Evolutionary conservation across 768 basidiomycete genomes (phyloP).

Genomic region (Trametes sanguinea): DNA sequence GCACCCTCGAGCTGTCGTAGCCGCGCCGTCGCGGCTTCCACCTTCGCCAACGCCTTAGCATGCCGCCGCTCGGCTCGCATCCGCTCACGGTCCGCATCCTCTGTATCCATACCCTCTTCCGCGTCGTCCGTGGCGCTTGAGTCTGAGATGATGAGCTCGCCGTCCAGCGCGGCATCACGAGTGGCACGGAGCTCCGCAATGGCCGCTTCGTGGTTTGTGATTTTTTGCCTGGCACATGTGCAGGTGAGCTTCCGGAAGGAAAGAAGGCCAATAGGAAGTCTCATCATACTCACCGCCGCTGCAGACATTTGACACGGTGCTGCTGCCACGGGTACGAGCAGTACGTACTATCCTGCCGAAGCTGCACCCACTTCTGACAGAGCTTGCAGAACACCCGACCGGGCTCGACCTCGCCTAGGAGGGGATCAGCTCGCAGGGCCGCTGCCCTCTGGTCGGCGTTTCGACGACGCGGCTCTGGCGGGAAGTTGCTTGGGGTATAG

Average conservation of each 20-base stretch:
- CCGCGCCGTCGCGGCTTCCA: slow-evolving; percentile 21
- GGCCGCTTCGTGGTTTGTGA: slow-evolving; percentile 56
- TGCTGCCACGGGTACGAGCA: slow-evolving; percentile 84
- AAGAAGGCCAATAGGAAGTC: neutral
- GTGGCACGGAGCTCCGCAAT: slow-evolving; percentile 48
- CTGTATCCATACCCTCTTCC: slow-evolving; percentile 36
- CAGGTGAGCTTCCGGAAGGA: slow-evolving; percentile 9
- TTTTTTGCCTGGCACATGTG: slow-evolving; percentile 49
- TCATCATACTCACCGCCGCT: slow-evolving; percentile 57
- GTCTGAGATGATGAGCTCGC: slow-evolving; percentile 26
- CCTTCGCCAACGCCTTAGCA: slow-evolving; percentile 29
- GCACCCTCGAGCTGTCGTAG: slow-evolving; percentile 21
- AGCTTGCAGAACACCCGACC: slow-evolving; percentile 66
- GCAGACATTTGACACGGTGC: slow-evolving; percentile 74
- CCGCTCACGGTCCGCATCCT: slow-evolving; percentile 18
- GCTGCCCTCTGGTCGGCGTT: slow-evolving; percentile 82
- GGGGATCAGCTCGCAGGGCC: slow-evolving; percentile 62
- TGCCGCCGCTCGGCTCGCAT: slow-evolving; percentile 20
- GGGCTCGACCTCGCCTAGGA: slow-evolving; percentile 71
- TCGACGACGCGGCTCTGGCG: slow-evolving; percentile 67
- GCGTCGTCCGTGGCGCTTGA: slow-evolving; percentile 42
- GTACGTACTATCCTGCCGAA: slow-evolving; percentile 75
- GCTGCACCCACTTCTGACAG: slow-evolving; percentile 82
- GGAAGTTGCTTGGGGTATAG: slow-evolving; percentile 57
- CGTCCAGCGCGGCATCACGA: slow-evolving; percentile 30